phyloP scores from a whole-genome alignment of 225 moss, liverwort and hornwort genomes.

The Ulota crispa region DNA sequence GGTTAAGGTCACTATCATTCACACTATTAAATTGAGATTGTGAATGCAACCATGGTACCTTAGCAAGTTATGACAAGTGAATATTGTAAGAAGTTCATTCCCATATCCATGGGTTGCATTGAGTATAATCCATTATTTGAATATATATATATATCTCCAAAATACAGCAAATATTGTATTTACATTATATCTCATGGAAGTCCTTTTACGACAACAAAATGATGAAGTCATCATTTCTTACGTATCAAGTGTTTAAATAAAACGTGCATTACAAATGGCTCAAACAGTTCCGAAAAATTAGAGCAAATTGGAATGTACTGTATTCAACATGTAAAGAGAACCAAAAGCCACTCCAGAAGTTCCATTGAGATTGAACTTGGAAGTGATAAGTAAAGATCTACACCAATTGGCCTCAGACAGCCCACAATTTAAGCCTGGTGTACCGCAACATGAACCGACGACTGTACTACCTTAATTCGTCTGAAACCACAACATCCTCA shows the following conservation, averaged over 20 bases:
- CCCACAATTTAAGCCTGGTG: neutral
- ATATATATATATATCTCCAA: neutral
- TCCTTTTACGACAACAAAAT: neutral
- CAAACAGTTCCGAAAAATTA: neutral
- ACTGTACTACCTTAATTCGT: constrained; percentile 25
- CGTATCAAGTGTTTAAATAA: neutral
- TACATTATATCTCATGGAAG: neutral
- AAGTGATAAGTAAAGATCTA: neutral
- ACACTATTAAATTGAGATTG: no score
- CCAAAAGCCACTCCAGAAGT: neutral
- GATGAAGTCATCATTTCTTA: neutral
- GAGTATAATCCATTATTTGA: neutral
- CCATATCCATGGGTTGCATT: neutral
- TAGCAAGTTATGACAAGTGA: neutral
- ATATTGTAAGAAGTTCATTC: neutral
- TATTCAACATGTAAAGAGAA: neutral
- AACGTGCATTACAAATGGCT: neutral
- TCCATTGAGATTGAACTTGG: neutral
- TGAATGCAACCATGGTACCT: neutral
- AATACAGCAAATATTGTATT: neutral
- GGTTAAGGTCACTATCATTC: no score
- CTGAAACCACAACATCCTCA: constrained; percentile 34
- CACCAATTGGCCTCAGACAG: neutral
- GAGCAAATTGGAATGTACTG: neutral
- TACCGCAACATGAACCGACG: neutral